Conservation (phyloP, 1,139 yeast genomes). For the Debaryomyces subglobosus region DNA sequence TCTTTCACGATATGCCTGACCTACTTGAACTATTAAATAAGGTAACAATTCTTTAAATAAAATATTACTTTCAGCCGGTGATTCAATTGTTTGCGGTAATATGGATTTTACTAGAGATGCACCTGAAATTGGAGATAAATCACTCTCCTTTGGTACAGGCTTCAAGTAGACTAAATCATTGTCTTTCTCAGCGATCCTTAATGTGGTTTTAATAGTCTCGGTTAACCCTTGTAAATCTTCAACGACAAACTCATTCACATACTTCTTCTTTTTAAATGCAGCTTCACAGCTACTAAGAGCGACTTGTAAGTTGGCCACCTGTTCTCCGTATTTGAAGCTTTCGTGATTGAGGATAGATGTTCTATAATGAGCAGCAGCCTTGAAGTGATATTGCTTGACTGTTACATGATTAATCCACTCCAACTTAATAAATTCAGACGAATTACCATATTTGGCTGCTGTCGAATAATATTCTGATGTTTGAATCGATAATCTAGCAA, state of each 20-base stretch:
- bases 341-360: conserved; percentile 54
- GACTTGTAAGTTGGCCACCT: conserved; percentile 56
- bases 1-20: conserved; percentile 70
- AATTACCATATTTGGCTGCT: conserved; percentile 48
- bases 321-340: conserved; percentile 65
- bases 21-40: conserved; percentile 62
- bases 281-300: conserved; percentile 36
- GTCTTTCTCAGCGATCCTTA: conserved; percentile 70
- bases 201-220: conserved; percentile 44
- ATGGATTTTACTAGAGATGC: conserved; percentile 61
- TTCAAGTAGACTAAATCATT: conserved; percentile 79
- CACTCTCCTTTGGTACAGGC: conserved; percentile 53
- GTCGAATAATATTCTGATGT: conserved; percentile 58
- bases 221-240: conserved; percentile 53
- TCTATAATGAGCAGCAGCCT: conserved; percentile 71
- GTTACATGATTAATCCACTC: conserved; percentile 68
- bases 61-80: conserved; percentile 22
- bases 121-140: conserved; percentile 48
- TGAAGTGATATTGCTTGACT: conserved; percentile 64
- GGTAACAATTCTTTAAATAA: conserved; percentile 69
- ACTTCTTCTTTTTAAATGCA: conserved; percentile 45
- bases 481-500: conserved; percentile 67
- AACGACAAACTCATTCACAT: conserved; percentile 46
- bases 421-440: conserved; percentile 54
- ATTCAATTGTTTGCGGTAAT: conserved; percentile 38